phyloP scores from a whole-genome alignment of 2,329 filamentous ascomycete species.

The Aureobasidium sp. region DNA sequence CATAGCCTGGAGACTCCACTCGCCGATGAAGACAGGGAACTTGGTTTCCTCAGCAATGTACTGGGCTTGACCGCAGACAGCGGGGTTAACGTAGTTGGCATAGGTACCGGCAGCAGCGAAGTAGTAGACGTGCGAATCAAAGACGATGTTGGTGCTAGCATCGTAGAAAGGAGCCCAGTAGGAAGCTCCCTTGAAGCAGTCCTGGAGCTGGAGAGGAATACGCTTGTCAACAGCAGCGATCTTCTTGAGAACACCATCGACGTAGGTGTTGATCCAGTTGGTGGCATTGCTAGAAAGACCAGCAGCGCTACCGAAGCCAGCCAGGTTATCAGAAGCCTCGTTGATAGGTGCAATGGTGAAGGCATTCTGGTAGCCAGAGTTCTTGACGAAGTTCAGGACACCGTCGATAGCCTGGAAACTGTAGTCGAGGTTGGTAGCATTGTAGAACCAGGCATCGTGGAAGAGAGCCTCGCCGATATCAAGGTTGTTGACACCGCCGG shows the following conservation, averaged over 20 bases:
- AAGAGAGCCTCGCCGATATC: conserved; percentile 9
- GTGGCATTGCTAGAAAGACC: too few relatives aligned
- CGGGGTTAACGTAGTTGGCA: neutral
- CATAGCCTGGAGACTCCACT: neutral
- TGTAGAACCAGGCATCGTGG: conserved; percentile 7
- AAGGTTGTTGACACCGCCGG: conserved; percentile 50
- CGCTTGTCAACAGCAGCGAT: neutral
- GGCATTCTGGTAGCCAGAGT: neutral
- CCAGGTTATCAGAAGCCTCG: neutral
- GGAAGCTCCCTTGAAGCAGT: conserved; percentile 1
- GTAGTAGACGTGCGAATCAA: conserved; percentile 14
- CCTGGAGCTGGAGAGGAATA: conserved; percentile 4
- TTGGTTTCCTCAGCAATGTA: neutral
- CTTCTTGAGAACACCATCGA: neutral
- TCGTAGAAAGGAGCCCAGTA: conserved; percentile 4
- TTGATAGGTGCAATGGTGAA: neutral
- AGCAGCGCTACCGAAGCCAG: neutral
- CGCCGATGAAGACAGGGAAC: neutral
- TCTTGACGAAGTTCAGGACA: neutral
- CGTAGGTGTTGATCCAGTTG: neutral
- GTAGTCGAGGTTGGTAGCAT: neutral
- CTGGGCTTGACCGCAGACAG: neutral
- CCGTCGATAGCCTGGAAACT: neutral
- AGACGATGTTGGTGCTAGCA: conserved; percentile 2
- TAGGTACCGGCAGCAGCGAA: neutral